These are phyloP conservation scores for Cyberlindnera petersonii DNA, from an alignment of 805 yeast genomes.

Conservation along the genomic window DNA sequence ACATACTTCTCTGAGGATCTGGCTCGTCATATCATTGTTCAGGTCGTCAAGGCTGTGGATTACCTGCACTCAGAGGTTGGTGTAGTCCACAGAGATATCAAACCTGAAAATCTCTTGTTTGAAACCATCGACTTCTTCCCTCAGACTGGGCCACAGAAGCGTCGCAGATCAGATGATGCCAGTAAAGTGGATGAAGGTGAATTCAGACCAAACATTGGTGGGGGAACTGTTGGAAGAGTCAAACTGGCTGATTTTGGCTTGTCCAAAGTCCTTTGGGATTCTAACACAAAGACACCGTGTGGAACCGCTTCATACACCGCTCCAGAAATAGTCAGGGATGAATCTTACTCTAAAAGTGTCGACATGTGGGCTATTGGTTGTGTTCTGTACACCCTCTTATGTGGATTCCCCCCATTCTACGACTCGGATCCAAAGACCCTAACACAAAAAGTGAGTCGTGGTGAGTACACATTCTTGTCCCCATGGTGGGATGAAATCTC, in stretches of 20 bases:
- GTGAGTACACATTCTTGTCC: constrained; percentile 64
- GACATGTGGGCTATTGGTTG: constrained; percentile 77
- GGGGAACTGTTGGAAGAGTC: constrained; percentile 60
- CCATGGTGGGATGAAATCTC: constrained; percentile 95
- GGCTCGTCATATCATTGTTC: constrained; percentile 61
- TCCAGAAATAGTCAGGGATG: constrained; percentile 62
- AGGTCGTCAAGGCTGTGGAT: constrained; percentile 81
- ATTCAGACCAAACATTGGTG: constrained; percentile 49
- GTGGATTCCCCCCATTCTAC: constrained; percentile 92
- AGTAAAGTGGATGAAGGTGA: constrained; percentile 60
- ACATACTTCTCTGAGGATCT: constrained; percentile 50
- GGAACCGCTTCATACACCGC: constrained; percentile 77
- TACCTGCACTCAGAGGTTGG: constrained; percentile 91
- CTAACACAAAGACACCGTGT: constrained; percentile 63
- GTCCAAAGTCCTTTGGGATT: constrained; percentile 52
- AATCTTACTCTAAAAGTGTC: constrained; percentile 60
- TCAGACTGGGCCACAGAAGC: constrained; percentile 20
- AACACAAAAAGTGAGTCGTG: constrained; percentile 63
- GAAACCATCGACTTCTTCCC: constrained; percentile 37
- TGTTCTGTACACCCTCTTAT: constrained; percentile 60
- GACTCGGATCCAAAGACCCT: constrained; percentile 71
- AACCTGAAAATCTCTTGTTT: constrained; percentile 87
- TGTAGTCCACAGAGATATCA: constrained; percentile 91
- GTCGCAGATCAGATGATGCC: constrained; percentile 49
- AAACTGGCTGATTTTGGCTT: constrained; percentile 70